Base-by-base conservation (phyloP, 768 basidiomycete species). In the Boletus insuetus region DNA sequence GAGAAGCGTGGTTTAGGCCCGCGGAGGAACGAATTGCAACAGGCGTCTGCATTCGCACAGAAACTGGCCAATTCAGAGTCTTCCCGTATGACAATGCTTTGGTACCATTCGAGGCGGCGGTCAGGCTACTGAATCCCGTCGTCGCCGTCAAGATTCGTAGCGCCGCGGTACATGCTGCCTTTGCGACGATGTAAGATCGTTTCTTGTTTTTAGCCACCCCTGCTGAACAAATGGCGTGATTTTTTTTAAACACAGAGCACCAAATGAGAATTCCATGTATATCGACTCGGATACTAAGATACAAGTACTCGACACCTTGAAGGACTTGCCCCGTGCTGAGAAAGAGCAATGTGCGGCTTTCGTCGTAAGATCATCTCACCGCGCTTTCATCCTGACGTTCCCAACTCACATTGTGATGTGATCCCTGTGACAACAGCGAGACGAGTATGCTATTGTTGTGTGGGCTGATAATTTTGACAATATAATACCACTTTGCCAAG, bases 301-400 rank as follows among this genome's bases (percentile, higher is more conserved):
- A 49, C 93, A 95, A 71, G 85, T 94, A 41, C 69, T 95, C 34
- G 86, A 91, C 53, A 80, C 79, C 17, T 81, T 94, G 64, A 60
- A 65, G 45, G 80, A 84, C 56, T 75, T 95, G 26, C 81, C 87
- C 11, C 80, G 81, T 43, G 91, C 92, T 4, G 89, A 94, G 69
- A 94, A 93, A 72, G 91, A 94, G 64, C 93, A 94, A 65, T 92
- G 89, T 51, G 93, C 84, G 16, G 93, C 93, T 17, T 94, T 95
- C 70, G 81, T 92, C 56, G 89, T 90, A 64, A 68, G 87, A 74
- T 31, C 38, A 16, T 47, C 22, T 32, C 5, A 2, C 6, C n/a
- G 16, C 12, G 20, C 10, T 35, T 40, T 29, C 32, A 3, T 29
- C 19, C 12, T 34, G 19, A 41, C 10, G 5, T 8, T 19, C 0